A percentile compares a stretch with the other conserved stretches of the same genome.
Conservation (phyloP, 2,329 filamentous ascomycete species). For the Penicillium sclerotigenum region DNA sequence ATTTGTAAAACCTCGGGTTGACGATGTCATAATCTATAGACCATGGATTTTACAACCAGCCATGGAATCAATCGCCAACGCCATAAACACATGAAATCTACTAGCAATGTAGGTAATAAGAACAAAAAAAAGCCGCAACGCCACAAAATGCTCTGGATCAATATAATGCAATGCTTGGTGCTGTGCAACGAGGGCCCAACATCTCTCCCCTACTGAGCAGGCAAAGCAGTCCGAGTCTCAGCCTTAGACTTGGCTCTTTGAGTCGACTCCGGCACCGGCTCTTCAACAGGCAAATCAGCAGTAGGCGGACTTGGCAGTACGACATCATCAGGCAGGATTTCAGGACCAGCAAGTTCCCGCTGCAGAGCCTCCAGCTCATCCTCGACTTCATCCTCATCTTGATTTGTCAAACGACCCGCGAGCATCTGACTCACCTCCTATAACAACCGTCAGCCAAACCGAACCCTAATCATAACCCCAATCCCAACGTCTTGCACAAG, state of each 20-base stretch:
- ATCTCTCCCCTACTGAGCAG: conserved; percentile 22
- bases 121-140: conserved; percentile 21
- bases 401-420: conserved; percentile 80
- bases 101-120: not conserved
- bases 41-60: not conserved
- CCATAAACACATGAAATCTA: conserved; percentile 6
- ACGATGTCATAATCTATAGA: not conserved
- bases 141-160: conserved; percentile 24
- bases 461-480: not conserved
- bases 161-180: conserved; percentile 14
- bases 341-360: conserved; percentile 51
- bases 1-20: not conserved
- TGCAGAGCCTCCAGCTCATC: conserved; percentile 86
- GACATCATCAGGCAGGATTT: conserved; percentile 41
- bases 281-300: conserved; percentile 14
- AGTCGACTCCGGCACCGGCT: conserved; percentile 24
- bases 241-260: conserved; percentile 30
- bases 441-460: conserved; percentile 14
- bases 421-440: conserved; percentile 93
- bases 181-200: not conserved
- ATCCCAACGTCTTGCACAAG: not conserved
- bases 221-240: conserved; percentile 23
- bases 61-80: not conserved
- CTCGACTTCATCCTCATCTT: conserved; percentile 97
- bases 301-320: conserved; percentile 25